A percentile compares a stretch with the other conserved stretches of the same genome.
These are phyloP conservation scores for Kwoniella dejecticola DNA, from an alignment of 768 basidiomycete species.

Conservation along the genomic window DNA sequence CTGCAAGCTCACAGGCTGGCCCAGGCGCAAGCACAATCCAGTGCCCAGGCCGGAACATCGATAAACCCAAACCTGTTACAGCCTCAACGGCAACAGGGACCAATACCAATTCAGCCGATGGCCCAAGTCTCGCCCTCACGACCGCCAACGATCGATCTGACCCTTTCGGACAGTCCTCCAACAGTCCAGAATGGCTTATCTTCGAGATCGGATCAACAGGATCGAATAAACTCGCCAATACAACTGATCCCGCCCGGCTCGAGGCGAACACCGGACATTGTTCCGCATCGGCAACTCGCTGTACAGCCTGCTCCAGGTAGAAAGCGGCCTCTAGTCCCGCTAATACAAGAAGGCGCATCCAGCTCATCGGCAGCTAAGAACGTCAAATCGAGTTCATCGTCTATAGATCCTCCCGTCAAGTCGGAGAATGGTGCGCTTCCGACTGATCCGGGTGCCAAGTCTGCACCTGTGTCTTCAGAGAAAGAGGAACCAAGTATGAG, in stretches of 20 bases:
- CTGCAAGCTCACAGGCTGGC: not conserved
- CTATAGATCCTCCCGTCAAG: conserved; percentile 16
- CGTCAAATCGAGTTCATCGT: conserved; percentile 16
- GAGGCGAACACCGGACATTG: not conserved
- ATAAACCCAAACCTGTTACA: not conserved
- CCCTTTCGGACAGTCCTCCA: not conserved
- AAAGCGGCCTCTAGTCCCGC: conserved; percentile 15
- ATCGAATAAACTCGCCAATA: conserved; percentile 1
- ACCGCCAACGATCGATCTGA: not conserved
- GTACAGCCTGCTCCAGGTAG: conserved; percentile 7
- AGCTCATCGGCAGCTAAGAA: not conserved
- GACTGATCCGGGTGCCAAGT: not conserved
- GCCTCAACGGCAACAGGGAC: not conserved
- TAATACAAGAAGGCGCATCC: not conserved
- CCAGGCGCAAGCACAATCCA: not conserved
- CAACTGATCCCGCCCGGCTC: conserved; percentile 3
- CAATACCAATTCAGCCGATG: not conserved
- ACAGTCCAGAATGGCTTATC: not conserved
- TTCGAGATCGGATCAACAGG: not conserved
- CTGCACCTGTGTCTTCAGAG: not conserved
- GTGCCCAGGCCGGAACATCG: not conserved
- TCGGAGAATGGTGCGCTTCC: not conserved
- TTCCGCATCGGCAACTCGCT: not conserved
- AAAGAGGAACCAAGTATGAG: conserved; percentile 16
- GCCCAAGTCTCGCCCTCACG: not conserved